Evolutionary conservation across 2,329 filamentous ascomycete species (phyloP).

Genomic region (Dactylellina sp.): DNA sequence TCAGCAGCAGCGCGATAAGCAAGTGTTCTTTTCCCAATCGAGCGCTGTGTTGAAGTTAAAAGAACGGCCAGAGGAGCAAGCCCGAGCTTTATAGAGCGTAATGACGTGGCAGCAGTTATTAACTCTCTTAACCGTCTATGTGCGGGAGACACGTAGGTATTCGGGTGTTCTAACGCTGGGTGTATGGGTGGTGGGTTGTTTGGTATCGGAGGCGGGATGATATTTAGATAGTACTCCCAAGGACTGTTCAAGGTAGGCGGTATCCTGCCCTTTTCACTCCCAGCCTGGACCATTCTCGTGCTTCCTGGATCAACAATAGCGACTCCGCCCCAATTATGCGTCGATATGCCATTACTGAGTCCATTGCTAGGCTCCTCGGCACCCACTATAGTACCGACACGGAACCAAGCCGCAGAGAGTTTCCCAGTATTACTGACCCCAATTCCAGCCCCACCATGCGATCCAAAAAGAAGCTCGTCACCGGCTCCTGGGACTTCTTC

Average conservation of each 20-base stretch:
- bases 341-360: conserved; percentile 70
- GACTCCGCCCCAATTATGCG: conserved; percentile 83
- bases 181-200: conserved; percentile 70
- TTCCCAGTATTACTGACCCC: conserved; percentile 62
- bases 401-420: conserved; percentile 86
- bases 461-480: conserved; percentile 70
- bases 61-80: conserved; percentile 90
- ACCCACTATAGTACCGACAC: conserved; percentile 77
- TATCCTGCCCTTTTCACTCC: conserved; percentile 83
- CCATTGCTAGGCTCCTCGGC: conserved; percentile 64
- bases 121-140: conserved; percentile 82
- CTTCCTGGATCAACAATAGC: conserved; percentile 86
- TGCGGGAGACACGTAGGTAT: conserved; percentile 70
- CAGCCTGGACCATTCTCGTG: conserved; percentile 91
- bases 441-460: conserved; percentile 67
- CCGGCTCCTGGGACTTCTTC: conserved; percentile 72
- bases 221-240: conserved; percentile 90
- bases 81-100: conserved; percentile 84
- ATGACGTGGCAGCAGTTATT: conserved; percentile 87
- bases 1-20: conserved; percentile 83
- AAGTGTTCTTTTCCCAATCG: conserved; percentile 89
- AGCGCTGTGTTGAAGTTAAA: conserved; percentile 88
- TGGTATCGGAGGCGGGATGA: conserved; percentile 74
- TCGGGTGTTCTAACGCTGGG: conserved; percentile 66
- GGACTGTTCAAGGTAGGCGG: conserved; percentile 80